Conservation (phyloP, 495 filamentous ascomycete species). For the Xylaria acuta region DNA sequence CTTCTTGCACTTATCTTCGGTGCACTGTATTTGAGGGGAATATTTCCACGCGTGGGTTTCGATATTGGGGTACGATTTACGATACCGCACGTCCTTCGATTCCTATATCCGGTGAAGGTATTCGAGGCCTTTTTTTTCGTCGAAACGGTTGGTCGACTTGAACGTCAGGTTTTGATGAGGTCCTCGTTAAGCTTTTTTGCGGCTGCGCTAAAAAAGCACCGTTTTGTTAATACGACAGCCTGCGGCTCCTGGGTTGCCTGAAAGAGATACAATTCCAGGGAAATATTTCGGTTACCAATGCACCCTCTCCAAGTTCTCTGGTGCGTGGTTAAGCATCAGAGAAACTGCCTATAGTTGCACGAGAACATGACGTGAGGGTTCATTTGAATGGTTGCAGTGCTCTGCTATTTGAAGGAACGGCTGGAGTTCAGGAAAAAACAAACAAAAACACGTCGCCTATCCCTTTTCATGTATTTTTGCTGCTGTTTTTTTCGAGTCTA, state of each 20-base stretch:
- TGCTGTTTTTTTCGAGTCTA: not conserved
- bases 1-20: not conserved
- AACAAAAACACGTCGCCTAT: not conserved
- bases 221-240: not conserved
- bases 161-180: not conserved
- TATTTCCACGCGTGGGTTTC: conserved; percentile 9
- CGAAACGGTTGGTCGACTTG: not conserved
- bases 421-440: conserved; percentile 11
- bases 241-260: not conserved
- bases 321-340: not conserved
- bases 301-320: not conserved
- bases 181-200: not conserved
- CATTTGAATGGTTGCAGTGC: not conserved
- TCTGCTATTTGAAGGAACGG: conserved; percentile 9
- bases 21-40: conserved; percentile 5
- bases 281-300: not conserved
- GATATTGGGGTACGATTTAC: conserved; percentile 5
- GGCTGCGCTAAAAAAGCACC: not conserved
- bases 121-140: not conserved
- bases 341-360: conserved; percentile 14
- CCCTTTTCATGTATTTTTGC: conserved; percentile 9
- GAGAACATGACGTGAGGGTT: conserved; percentile 14
- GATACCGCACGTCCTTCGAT: conserved; percentile 11
- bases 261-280: not conserved
- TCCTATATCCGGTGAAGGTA: not conserved